These are phyloP conservation scores for Reticulomyxa filosa DNA, from an alignment of 78 protist species.

Conservation along the genomic window DNA sequence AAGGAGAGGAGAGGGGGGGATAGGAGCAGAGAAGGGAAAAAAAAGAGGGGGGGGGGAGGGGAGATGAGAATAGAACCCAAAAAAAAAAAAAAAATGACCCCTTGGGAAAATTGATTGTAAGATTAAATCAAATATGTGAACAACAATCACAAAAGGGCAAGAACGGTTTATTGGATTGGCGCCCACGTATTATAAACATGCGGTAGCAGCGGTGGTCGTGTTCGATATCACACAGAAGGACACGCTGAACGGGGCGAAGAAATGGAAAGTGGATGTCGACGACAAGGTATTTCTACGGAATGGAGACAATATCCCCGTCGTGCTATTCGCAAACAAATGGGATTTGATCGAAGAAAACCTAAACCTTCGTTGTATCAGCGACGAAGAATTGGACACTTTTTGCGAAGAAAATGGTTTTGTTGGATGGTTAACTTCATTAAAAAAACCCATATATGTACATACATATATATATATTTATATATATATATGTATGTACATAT, in stretches of 20 bases:
- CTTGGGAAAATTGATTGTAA: background rate
- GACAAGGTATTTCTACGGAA: conserved; percentile 4
- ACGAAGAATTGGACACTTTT: too few species aligned
- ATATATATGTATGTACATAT: too few species aligned
- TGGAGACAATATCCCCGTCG: background rate
- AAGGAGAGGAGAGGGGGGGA: background rate
- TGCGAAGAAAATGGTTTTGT: too few species aligned
- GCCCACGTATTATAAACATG: background rate
- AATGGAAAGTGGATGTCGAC: conserved; percentile 11
- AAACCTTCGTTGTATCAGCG: too few species aligned
- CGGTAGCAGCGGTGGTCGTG: conserved; percentile 8
- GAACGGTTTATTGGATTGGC: conserved; percentile 1
- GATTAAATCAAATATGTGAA: background rate
- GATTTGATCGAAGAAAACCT: too few species aligned
- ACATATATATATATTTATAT: too few species aligned
- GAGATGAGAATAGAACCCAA: background rate
- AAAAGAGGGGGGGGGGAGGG: too few species aligned
- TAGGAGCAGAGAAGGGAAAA: background rate
- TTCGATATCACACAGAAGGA: background rate
- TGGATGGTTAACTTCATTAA: too few species aligned
- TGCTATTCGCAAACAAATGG: conserved; percentile 1
- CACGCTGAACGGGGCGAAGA: background rate
- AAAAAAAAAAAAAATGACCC: background rate
- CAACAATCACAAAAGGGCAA: background rate
- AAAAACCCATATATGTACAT: too few species aligned